Percentiles rank a stretch among this genome's conserved stretches.
These are phyloP conservation scores for Aphanomyces cochlioides DNA, from an alignment of 352 stramenopile genomes.

Conservation along the genomic window DNA sequence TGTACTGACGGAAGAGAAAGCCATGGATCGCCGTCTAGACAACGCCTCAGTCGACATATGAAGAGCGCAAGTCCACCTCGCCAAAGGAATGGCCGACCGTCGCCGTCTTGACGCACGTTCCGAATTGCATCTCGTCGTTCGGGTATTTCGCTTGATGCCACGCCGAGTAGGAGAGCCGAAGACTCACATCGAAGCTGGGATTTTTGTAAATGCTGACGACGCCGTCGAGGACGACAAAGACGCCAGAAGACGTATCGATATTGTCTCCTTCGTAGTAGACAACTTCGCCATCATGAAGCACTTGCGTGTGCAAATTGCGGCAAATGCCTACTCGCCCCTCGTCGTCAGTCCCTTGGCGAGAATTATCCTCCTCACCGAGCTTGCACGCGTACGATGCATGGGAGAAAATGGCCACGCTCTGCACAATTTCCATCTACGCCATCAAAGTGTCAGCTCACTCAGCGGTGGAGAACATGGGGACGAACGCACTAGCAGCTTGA, in stretches of 20 bases:
- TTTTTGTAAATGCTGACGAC: slow-evolving; percentile 25
- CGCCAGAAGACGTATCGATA: neutral
- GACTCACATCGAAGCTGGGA: neutral
- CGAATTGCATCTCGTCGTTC: slow-evolving; percentile 8
- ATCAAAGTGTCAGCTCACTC: neutral
- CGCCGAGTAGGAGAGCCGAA: neutral
- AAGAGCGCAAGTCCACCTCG: slow-evolving; percentile 1
- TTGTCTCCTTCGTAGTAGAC: slow-evolving; percentile 24
- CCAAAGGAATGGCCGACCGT: slow-evolving; percentile 23
- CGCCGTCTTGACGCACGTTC: slow-evolving; percentile 9
- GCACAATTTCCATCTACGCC: slow-evolving; percentile 27
- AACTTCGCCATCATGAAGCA: slow-evolving; percentile 26
- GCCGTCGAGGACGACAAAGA: slow-evolving; percentile 20
- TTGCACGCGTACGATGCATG: slow-evolving; percentile 18
- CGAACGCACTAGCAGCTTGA: slow-evolving; percentile 22
- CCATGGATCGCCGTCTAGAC: slow-evolving; percentile 11
- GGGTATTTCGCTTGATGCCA: neutral
- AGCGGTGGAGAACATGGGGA: neutral
- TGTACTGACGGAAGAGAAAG: neutral
- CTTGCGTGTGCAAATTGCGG: neutral
- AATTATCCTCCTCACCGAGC: neutral
- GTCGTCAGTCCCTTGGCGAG: no score
- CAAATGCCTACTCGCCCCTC: slow-evolving; percentile 11
- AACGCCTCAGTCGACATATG: neutral
- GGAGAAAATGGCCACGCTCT: slow-evolving; percentile 22